Base-by-base conservation (phyloP, 805 yeast species). In the Ogataea pini region DNA sequence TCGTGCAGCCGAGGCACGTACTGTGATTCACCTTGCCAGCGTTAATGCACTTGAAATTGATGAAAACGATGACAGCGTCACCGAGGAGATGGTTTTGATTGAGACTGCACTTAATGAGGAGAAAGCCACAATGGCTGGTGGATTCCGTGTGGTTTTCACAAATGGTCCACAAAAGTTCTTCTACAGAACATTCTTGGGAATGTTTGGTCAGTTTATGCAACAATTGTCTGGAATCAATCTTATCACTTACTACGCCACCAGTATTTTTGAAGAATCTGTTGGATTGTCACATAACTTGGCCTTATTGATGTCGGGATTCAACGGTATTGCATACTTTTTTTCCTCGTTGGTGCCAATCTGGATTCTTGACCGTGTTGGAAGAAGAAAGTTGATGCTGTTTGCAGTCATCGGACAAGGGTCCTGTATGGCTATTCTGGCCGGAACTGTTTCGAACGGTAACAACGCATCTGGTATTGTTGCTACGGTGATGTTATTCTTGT, bases 141-240 rank as follows among this genome's bases (percentile, higher is more conserved):
- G 75, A 5, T 79, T 83, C 82, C 50, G 55, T 27, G 79, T 78
- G 53, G 70, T 79, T 32, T 57, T 78, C 61, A 40, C 27, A 29
- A 53, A 50, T 36, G 57, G 57, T 1, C 54, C 54, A 70, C 76
- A 45, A 79, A 71, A 70, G 58, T 73, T 79, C 49, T 55, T 70
- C 52, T 57, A 51, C 57, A 58, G 65, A 51, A 67, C 74, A 28
- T 44, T 72, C 24, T 71, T 79, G 66, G 86, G 87, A 71, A 68
- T 76, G 50, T 60, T 72, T 57, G 58, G 81, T 44, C 85, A 80
- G 69, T 77, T 80, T 54, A 72, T 84, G 68, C 89, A 83, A 69
- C 90, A 85, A 69, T 72, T 82, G 60, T 80, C 88, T 33, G 91
- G 90, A 65, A 78, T 83, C 60, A 83, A 85, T 70, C 83, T 82